A percentile compares a stretch with the other conserved stretches of the same genome.
Evolutionary conservation across 2,329 filamentous ascomycete genomes (phyloP).

Genomic region (Xylariaceae sp.): DNA sequence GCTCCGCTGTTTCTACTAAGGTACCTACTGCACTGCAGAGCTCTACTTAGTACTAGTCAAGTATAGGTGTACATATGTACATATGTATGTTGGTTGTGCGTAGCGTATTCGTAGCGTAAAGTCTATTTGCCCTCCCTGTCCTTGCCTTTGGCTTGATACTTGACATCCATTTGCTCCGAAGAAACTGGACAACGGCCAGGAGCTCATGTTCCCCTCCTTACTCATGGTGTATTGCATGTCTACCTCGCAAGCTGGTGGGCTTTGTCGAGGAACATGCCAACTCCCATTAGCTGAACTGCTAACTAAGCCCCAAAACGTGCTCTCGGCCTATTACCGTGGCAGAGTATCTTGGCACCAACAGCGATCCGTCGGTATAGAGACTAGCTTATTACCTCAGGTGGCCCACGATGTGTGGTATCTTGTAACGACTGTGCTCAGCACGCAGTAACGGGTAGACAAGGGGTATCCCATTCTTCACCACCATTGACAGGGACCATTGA

Average conservation of each 20-base stretch:
- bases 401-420: background rate
- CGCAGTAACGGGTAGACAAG: background rate
- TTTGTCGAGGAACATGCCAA: too few species aligned
- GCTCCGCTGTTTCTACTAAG: conserved; percentile 8
- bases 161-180: conserved; percentile 6
- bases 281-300: too few species aligned
- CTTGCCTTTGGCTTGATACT: conserved; percentile 15
- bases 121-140: conserved; percentile 33
- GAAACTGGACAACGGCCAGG: background rate
- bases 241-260: too few species aligned
- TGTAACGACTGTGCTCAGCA: background rate
- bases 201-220: background rate
- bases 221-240: too few species aligned
- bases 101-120: conserved; percentile 31
- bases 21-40: conserved; percentile 16
- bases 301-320: too few species aligned
- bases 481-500: conserved; percentile 9
- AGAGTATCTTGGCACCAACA: too few species aligned
- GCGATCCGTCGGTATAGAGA: too few species aligned
- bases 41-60: too few species aligned
- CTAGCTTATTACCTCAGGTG: too few species aligned
- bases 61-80: background rate
- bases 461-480: background rate
- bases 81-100: background rate
- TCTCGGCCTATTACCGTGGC: too few species aligned